phyloP scores from a whole-genome alignment of 1,284 basidiomycete genomes.

The Ganoderma meredithae region DNA sequence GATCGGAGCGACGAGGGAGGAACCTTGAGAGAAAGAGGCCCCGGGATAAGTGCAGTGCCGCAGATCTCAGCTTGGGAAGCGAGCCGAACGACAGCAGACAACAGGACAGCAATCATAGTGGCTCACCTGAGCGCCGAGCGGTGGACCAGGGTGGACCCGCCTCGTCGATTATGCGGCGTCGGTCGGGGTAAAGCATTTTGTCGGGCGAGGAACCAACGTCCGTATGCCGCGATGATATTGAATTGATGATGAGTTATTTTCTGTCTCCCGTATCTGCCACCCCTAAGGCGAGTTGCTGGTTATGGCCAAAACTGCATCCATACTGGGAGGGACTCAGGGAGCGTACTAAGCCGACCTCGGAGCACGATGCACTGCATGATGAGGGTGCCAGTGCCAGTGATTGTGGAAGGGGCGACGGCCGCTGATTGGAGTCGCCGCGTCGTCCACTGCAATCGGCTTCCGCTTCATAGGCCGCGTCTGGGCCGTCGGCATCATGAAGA shows the following conservation, averaged over 20 bases:
- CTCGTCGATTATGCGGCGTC: neutral
- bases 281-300: neutral
- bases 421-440: neutral
- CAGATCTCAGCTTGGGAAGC: neutral
- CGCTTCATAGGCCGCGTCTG: neutral
- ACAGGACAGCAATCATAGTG: neutral
- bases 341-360: neutral
- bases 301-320: neutral
- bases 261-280: neutral
- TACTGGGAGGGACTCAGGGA: neutral
- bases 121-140: neutral
- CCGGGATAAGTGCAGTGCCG: conserved; percentile 1
- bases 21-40: neutral
- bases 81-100: neutral
- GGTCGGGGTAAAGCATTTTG: neutral
- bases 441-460: neutral
- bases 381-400: neutral
- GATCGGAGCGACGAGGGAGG: neutral
- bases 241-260: neutral
- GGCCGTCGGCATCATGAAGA: conserved; percentile 9
- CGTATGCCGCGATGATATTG: neutral
- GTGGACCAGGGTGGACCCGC: no score
- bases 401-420: neutral
- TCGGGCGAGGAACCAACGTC: neutral
- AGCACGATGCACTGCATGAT: neutral